Base-by-base conservation (phyloP, 2,329 filamentous ascomycete genomes). In the Aspergillus glaucus region DNA sequence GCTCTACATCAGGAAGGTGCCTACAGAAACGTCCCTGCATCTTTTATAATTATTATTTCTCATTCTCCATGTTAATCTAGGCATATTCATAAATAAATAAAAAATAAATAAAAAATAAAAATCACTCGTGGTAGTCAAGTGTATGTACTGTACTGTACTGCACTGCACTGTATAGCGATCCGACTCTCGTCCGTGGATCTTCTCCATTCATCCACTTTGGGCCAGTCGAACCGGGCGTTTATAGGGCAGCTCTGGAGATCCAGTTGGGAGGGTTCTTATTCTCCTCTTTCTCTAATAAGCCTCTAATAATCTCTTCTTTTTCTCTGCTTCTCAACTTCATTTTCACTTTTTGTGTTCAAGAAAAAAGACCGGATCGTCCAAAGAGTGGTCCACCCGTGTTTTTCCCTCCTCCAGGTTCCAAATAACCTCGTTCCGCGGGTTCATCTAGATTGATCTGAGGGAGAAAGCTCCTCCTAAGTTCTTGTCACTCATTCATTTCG, bases 171-270 rank as follows among this genome's bases (percentile, higher is more conserved):
- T 28, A 28, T 12, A 30, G 26, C 3, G 26, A 30, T 30, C 26
- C 26, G 26, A 30, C 26, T 30, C 26, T 30, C 26, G 26, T 30
- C 26, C 26, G 26, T 30, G 26, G 26, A 30, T 30, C 26, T 30
- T 30, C 26, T 30, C 26, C 26, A 30, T 30, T 30, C 26, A 30
- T 30, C 26, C 26, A 30, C 26, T 30, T 30, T 30, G 12, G 26
- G 10, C 26, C 26, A 30, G 10, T 30, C 26, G 26, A 30, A 30
- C 26, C 26, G 26, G 26, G 26, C 26, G 26, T 37, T 37, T 37
- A 37, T 37, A 37, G 34, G 34, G 34, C 55, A 55, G 55, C 53
- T 49, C 46, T 44, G 44, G 47, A 46, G 26, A n/a, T 37, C 34
- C 50, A 48, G 42, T 26, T 47, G 41, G 40, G 7, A 32, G 24